Base-by-base conservation (phyloP, 257 asterid species). In the Anisodus acutangulus region DNA sequence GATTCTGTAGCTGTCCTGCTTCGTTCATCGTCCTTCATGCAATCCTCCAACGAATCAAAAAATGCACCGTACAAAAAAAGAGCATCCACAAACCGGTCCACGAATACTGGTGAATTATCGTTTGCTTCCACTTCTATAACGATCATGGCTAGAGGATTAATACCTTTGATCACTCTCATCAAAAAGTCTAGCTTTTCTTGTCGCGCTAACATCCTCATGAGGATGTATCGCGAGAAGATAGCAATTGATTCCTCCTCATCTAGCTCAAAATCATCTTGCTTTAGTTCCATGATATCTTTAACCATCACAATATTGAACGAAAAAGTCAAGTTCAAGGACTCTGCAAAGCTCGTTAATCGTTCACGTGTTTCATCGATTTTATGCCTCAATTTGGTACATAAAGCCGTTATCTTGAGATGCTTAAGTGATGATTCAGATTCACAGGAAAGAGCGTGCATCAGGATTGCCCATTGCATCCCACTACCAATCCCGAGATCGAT, bases 391-490 rank as follows among this genome's bases (percentile, higher is more conserved):
- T 80, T 83, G 4, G 85, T 87, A 53, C 92, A 93, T 0, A 93
- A 47, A 39, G 94, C 92, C n/a, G 93, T 94, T 64, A 92, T 81
- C 91, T 86, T 92, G 35, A 92, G 90, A 87, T 84, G 89, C 35
- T 91, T 90, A 15, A 91, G 6, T 31, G 86, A 87, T 58, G 47
- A 26, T 51, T 79, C 85, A 11, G 47, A 19, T 51, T 76, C 86
- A 9, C 31, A 8, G 5, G 88, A 90, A 4, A 94, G 90, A 54
- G 93, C 97, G 79, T 94, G 98, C 95, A 94, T 92, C 87, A 92
- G 76, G 54, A 92, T 87, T 35, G 86, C 88, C 86, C 86, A 87
- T 0, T 92, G 95, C 78, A 90, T 76, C 1, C 98, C 95, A 31
- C 49, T 88, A 13, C 89, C 87, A 7, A 92, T 90, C 63, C 89